Evolutionary conservation across 768 basidiomycete genomes (phyloP).

Genomic region (Cystobasidium ongulense): DNA sequence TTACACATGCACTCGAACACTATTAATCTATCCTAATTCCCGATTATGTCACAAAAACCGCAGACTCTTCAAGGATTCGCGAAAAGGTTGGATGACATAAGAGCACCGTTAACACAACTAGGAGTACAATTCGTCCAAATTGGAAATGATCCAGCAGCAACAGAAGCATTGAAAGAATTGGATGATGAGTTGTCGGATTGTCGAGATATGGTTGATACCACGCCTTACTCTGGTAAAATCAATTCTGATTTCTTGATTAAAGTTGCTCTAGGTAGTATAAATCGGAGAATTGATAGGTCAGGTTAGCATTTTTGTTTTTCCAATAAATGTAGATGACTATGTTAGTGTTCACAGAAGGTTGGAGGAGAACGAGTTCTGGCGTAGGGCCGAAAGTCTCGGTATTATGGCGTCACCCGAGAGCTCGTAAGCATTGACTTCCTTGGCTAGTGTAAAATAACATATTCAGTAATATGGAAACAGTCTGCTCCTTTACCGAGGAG

Average conservation of each 20-base stretch:
- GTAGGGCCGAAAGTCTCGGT: too few relatives aligned
- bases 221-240: conserved; percentile 28
- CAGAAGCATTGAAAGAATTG: conserved; percentile 24
- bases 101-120: conserved; percentile 36
- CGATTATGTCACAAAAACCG: too few relatives aligned
- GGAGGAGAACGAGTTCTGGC: too few relatives aligned
- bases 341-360: too few relatives aligned
- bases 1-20: not conserved
- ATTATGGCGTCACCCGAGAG: too few relatives aligned
- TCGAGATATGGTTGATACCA: conserved; percentile 35
- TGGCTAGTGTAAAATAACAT: too few relatives aligned
- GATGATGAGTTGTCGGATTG: conserved; percentile 30
- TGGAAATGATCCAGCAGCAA: conserved; percentile 36
- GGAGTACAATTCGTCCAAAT: conserved; percentile 40
- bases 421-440: too few relatives aligned
- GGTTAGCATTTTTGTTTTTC: conserved; percentile 1
- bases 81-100: conserved; percentile 35
- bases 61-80: conserved; percentile 34
- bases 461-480: too few relatives aligned
- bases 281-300: conserved; percentile 13
- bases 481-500: too few relatives aligned
- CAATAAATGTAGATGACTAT: too few relatives aligned
- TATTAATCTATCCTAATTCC: too few relatives aligned
- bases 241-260: conserved; percentile 31
- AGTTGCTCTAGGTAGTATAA: conserved; percentile 9